Percentiles rank a stretch among this genome's conserved stretches.
Conservation (phyloP, 306 rosid genomes). For the barrel medic (Medicago truncatula) region DNA sequence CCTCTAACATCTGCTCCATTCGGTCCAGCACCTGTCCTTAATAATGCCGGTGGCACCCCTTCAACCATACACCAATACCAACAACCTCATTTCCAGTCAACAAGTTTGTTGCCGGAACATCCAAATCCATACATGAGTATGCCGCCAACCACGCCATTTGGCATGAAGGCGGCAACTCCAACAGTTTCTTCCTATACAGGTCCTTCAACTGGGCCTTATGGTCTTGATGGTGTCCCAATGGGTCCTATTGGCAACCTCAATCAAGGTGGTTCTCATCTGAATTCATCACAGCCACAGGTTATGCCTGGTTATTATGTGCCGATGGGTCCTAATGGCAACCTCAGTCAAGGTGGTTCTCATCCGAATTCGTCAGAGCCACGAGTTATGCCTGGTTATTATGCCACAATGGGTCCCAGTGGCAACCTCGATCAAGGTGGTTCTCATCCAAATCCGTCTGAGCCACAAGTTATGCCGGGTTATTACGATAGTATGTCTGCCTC, state of each 20-base stretch:
- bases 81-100: constrained; percentile 50
- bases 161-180: constrained; percentile 60
- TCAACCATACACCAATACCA: constrained; percentile 50
- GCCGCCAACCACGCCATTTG: constrained; percentile 58
- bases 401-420: constrained; percentile 58
- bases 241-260: constrained; percentile 59
- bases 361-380: constrained; percentile 54
- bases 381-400: constrained; percentile 23
- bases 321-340: constrained; percentile 58
- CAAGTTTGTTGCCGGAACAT: constrained; percentile 62
- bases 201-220: constrained; percentile 61
- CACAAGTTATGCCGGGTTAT: constrained; percentile 52
- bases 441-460: constrained; percentile 57
- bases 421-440: constrained; percentile 58
- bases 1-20: constrained; percentile 48
- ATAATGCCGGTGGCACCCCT: constrained; percentile 37
- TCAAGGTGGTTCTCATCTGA: constrained; percentile 54
- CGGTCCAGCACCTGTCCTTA: constrained; percentile 49
- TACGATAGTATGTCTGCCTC: constrained; percentile 54
- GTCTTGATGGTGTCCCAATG: constrained; percentile 59
- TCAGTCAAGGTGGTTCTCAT: constrained; percentile 58
- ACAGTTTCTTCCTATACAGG: constrained; percentile 55
- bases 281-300: not conserved
- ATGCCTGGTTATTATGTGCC: constrained; percentile 40
- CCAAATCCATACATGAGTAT: constrained; percentile 55